phyloP scores from a whole-genome alignment of 2,329 filamentous ascomycete genomes.

The Pyrenophora seminiperda region DNA sequence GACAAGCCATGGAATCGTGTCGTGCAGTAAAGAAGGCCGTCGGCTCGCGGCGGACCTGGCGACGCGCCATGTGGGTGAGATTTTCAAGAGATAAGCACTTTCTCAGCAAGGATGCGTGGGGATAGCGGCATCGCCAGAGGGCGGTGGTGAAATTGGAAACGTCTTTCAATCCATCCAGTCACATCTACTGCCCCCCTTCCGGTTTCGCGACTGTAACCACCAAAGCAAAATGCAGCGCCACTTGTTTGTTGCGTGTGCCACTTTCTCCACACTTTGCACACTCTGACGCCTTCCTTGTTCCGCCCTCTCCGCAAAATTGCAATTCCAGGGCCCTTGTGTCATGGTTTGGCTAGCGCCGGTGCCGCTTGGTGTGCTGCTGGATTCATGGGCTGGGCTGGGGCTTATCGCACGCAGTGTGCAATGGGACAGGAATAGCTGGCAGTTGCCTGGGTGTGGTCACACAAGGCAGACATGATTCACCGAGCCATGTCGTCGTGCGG shows the following conservation, averaged over 20 bases:
- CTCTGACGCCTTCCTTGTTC: slow-evolving; percentile 9
- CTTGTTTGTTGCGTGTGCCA: slow-evolving; percentile 8
- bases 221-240: slow-evolving; percentile 7
- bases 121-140: not conserved
- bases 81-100: slow-evolving; percentile 19
- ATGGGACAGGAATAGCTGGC: slow-evolving; percentile 23
- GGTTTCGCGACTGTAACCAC: slow-evolving; percentile 14
- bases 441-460: slow-evolving; percentile 14
- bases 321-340: slow-evolving; percentile 8
- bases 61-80: slow-evolving; percentile 6
- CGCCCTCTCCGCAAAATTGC: slow-evolving; percentile 12
- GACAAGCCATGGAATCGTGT: slow-evolving; percentile 5
- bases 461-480: slow-evolving; percentile 13
- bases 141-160: slow-evolving; percentile 16
- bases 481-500: slow-evolving; percentile 18
- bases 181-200: slow-evolving; percentile 14
- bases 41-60: slow-evolving; percentile 14
- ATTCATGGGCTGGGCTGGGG: slow-evolving; percentile 10
- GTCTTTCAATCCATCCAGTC: not conserved
- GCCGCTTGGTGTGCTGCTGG: slow-evolving; percentile 11
- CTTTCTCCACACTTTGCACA: slow-evolving; percentile 17
- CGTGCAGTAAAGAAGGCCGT: slow-evolving; percentile 4
- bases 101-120: slow-evolving; percentile 13
- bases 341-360: slow-evolving; percentile 12
- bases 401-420: slow-evolving; percentile 30